Evolutionary conservation across 345 rosid species (phyloP).

Genomic region (Eucalyptus erythrocorys): DNA sequence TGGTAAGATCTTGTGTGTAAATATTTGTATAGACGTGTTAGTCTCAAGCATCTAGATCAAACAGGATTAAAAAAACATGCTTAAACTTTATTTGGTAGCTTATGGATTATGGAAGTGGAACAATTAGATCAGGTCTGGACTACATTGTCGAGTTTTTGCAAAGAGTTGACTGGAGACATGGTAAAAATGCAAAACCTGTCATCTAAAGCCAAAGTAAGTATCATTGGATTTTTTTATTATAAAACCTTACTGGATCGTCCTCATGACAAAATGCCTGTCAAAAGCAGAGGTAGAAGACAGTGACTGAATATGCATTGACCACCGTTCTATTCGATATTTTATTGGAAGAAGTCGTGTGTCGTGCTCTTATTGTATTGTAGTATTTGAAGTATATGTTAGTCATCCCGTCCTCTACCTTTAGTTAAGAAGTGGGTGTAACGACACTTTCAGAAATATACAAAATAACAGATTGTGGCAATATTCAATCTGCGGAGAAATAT

Average conservation of each 20-base stretch:
- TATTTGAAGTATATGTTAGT: not conserved
- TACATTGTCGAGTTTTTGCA: not conserved
- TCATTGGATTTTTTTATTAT: not conserved
- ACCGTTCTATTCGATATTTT: not conserved
- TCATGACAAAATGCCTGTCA: not conserved
- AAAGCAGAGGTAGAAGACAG: not conserved
- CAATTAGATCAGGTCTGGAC: not conserved
- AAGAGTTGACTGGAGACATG: not conserved
- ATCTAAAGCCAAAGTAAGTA: not conserved
- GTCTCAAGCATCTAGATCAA: not conserved
- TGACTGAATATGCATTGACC: not conserved
- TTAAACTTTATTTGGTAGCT: not conserved
- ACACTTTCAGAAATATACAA: not conserved
- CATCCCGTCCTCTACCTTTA: not conserved
- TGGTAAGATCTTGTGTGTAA: slow-evolving; percentile 31
- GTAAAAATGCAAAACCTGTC: not conserved
- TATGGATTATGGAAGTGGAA: not conserved
- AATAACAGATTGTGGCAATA: not conserved
- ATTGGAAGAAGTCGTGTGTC: not conserved
- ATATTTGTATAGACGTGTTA: not conserved
- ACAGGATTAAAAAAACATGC: not conserved
- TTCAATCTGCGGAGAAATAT: not conserved
- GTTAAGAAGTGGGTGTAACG: not conserved
- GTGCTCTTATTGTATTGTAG: not conserved
- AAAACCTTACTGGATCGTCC: not conserved